Percentiles rank a stretch among this genome's conserved stretches.
Evolutionary conservation across 1,284 basidiomycete species (phyloP).

Genomic region (Pseudozyma sp.): DNA sequence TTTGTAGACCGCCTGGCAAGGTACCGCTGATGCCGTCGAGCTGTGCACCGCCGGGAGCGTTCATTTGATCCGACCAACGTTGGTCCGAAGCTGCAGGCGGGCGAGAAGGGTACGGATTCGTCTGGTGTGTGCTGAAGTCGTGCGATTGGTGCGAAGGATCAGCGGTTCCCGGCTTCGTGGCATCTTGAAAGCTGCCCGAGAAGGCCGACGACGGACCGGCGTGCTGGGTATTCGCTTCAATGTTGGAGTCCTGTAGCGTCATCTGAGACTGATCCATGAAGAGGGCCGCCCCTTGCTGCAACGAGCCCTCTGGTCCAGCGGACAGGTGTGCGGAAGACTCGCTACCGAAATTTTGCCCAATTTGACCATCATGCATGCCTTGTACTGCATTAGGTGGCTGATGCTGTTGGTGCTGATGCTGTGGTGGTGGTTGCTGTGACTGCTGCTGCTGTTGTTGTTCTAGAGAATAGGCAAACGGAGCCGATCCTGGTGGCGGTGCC

Average conservation of each 20-base stretch:
- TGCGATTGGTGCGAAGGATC: neutral
- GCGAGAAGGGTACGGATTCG: constrained; percentile 19
- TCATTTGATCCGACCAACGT: constrained; percentile 20
- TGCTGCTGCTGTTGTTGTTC: constrained; percentile 24
- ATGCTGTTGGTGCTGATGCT: constrained; percentile 6
- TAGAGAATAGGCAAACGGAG: constrained; percentile 15
- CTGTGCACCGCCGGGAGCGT: neutral
- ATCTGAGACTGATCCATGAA: constrained; percentile 13
- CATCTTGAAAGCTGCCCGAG: neutral
- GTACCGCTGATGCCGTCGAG: constrained; percentile 3
- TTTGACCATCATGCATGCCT: constrained; percentile 1
- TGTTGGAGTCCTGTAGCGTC: constrained; percentile 9
- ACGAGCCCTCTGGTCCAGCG: too few relatives aligned
- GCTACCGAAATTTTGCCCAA: neutral
- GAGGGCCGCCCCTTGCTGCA: neutral
- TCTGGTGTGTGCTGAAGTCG: constrained; percentile 17
- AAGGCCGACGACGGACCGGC: neutral
- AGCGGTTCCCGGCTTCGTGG: neutral
- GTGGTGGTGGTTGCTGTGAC: constrained; percentile 1
- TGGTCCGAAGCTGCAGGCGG: constrained; percentile 35
- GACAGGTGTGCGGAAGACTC: too few relatives aligned
- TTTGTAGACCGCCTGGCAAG: constrained; percentile 13
- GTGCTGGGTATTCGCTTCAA: constrained; percentile 3
- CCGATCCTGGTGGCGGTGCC: constrained; percentile 14
- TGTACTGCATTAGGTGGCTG: constrained; percentile 1